Base-by-base conservation (phyloP, 2,329 filamentous ascomycete genomes). In the Alternaria sp. region DNA sequence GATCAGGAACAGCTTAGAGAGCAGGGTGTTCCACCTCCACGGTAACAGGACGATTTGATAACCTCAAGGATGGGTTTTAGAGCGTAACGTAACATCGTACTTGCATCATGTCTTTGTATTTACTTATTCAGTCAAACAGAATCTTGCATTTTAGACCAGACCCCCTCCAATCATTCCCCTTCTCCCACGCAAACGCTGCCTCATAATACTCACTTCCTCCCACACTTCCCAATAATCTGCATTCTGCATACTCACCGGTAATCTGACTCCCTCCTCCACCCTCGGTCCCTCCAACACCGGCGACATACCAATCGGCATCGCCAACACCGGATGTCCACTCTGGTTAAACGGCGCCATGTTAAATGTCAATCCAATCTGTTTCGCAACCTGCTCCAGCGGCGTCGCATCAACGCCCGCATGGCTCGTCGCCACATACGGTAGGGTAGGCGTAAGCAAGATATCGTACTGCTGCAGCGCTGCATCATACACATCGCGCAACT, bases 331-430 rank as follows among this genome's bases (percentile, higher is more conserved):
- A 61, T 86, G 84, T 0, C 85, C 85, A 0, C 84, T 86, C 2
- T 83, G 78, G 63, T 87, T 84, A 70, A 87, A 87, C 3, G 82
- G 78, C 9, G 82, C 82, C 4, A 85, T 88, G 62, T 88, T 87
- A 14, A 78, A 80, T 0, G 82, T 85, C 57, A 85, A 67, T 0
- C 85, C 85, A 33, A 86, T 82, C 31, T 82, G 83, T 10, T 81
- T 81, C 51, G 78, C 77, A 45, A 85, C 82, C 17, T 80, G 81
- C 44, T 80, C 78, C 14, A 79, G 70, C 3, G 80, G 80, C 2
- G 77, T 76, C 2, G 74, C 77, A 59, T 77, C 77, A 9, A 73
- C 63, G 2, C 66, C 62, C 0, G 80, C 77, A 50, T 84, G 80
- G 13, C 74, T 77, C 0, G 80, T 80, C 2, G 81, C 80, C 2